Conservation (phyloP, 306 rosid species). For the Dryas alaskensis region DNA sequence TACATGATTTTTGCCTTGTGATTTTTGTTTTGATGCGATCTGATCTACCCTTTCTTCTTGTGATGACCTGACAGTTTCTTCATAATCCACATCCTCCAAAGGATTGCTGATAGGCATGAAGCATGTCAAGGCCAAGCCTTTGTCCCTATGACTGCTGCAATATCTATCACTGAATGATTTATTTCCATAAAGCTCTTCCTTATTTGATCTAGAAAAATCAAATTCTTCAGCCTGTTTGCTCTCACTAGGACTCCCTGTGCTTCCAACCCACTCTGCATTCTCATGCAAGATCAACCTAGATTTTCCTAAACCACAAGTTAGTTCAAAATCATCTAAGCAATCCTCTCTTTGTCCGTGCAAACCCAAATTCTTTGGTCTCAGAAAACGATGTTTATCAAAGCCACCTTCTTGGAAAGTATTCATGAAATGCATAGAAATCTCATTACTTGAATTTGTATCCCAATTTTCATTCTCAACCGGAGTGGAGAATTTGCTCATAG, state of each 20-base stretch:
- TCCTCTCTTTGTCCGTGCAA: constrained; percentile 28
- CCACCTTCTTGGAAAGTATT: constrained; percentile 39
- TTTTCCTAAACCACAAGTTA: constrained; percentile 29
- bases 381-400: constrained; percentile 27
- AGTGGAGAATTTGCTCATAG: constrained; percentile 57
- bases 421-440: constrained; percentile 48
- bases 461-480: constrained; percentile 65
- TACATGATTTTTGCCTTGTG: constrained; percentile 26
- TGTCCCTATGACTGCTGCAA: constrained; percentile 37
- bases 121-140: constrained; percentile 38
- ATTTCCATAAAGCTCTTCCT: constrained; percentile 19
- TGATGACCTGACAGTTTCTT: constrained; percentile 24
- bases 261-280: constrained; percentile 24
- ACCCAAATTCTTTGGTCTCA: constrained; percentile 34
- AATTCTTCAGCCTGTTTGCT: constrained; percentile 32
- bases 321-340: constrained; percentile 33
- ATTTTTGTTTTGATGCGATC: constrained; percentile 24
- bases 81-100: constrained; percentile 43
- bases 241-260: background rate
- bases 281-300: constrained; percentile 34
- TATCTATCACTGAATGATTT: constrained; percentile 45
- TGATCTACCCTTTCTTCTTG: constrained; percentile 40
- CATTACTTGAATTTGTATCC: constrained; percentile 57
- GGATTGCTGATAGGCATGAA: constrained; percentile 29
- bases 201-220: constrained; percentile 25